A percentile compares a stretch with the other conserved stretches of the same genome.
phyloP scores from a whole-genome alignment of 257 asterid genomes.

The Solanum paucissectum region DNA sequence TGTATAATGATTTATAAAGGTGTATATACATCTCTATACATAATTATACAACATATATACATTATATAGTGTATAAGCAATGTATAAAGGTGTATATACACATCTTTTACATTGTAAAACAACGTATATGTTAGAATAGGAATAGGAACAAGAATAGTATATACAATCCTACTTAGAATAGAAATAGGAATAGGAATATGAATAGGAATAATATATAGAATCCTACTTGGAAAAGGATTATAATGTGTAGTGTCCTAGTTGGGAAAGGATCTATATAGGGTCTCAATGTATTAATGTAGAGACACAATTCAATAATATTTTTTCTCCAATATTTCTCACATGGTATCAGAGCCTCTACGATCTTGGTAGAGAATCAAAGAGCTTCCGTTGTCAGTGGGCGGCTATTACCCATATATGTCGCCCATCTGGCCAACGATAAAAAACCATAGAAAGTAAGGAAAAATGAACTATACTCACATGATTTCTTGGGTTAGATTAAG shows the following conservation, averaged over 20 bases:
- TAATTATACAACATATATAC: background rate
- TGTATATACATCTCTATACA: background rate
- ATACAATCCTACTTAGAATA: too few species aligned
- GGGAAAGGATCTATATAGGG: background rate
- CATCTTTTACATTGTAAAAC: background rate
- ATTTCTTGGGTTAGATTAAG: background rate
- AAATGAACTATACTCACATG: background rate
- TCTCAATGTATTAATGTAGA: background rate
- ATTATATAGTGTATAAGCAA: background rate
- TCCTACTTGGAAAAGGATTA: too few species aligned
- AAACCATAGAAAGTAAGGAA: background rate
- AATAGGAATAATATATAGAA: too few species aligned
- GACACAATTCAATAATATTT: background rate
- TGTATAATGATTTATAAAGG: background rate
- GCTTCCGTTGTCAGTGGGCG: fast-evolving
- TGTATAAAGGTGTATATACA: background rate
- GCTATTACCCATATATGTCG: background rate
- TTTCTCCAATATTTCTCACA: background rate
- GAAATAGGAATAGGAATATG: too few species aligned
- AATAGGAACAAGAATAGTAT: too few species aligned
- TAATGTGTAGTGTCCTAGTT: too few species aligned
- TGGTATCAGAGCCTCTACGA: background rate
- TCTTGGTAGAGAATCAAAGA: background rate
- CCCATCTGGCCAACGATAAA: background rate
- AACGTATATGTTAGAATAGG: too few species aligned